These are phyloP conservation scores for Populus nigra DNA, from an alignment of 345 rosid genomes.

Conservation along the genomic window DNA sequence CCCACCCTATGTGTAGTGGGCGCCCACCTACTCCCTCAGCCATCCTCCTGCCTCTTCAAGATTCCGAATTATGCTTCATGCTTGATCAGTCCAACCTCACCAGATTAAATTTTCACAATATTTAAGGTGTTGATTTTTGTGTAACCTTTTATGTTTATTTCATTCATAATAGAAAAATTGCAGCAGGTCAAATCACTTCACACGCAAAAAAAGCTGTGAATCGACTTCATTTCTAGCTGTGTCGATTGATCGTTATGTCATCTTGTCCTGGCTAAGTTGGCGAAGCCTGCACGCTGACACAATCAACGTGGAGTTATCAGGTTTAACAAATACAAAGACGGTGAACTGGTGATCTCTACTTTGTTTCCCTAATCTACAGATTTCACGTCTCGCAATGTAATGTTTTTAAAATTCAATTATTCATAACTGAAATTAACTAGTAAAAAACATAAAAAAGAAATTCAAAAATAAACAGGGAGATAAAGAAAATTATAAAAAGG, in stretches of 20 bases:
- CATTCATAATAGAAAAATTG: background rate
- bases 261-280: conserved; percentile 4
- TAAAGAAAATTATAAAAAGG: too few relatives aligned
- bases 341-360: background rate
- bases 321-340: background rate
- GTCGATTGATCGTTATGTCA: background rate
- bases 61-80: background rate
- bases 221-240: background rate
- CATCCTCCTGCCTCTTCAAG: conserved; percentile 7
- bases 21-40: background rate
- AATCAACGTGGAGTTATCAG: conserved; percentile 6
- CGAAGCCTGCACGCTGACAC: conserved; percentile 18
- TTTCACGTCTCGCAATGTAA: background rate
- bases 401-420: too few relatives aligned
- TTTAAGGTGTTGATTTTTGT: background rate
- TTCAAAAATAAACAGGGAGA: too few relatives aligned
- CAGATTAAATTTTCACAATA: too few relatives aligned
- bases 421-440: too few relatives aligned
- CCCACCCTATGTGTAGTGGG: conserved; percentile 2
- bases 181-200: background rate
- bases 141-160: background rate
- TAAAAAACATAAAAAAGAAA: too few relatives aligned
- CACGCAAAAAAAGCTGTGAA: background rate
- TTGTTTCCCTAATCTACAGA: background rate
- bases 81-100: background rate